Base-by-base conservation (phyloP, 2,329 filamentous ascomycete species). In the Ophiostoma ulmi region DNA sequence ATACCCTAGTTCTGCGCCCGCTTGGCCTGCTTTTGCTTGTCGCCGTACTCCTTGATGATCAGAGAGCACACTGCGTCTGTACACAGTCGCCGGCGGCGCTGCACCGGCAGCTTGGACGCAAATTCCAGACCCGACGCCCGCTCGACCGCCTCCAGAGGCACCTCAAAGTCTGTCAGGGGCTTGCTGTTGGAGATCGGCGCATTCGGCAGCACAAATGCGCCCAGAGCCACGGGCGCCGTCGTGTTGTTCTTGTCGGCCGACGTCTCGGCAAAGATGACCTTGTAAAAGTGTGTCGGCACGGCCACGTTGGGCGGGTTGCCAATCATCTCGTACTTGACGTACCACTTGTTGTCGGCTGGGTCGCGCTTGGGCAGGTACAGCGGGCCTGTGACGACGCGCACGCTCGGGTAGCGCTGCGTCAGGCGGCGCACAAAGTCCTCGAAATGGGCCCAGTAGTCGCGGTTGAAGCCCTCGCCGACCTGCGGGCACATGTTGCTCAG, bases 361-460 rank as follows among this genome's bases (percentile, higher is more conserved):
- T 97, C 93, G 72, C 89, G 87, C 79, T 91, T 91, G 11, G 95
- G 95, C 31, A 99, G 86, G 81, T 99, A 99, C 63, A 99, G 81
- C 2, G 95, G 95, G 0, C 95, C 95, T 0, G 95, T 99, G 70
- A 97, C 92, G 75, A 98, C 90, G 73, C 95, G 87, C 36, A 99
- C 94, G 61, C 87, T 91, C 0, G 94, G 94, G 78, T 97, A 99
- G 70, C 83, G 86, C 66, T 84, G 81, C 0, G 94, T 94, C 74
- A 99, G 84, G 22, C 93, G 85, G 11, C 95, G 88, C 81, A 94
- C 97, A 78, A 98, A 99, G 78, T 97, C 94, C 82, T 99, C 95
- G 75, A 99, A 94, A 80, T 99, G 95, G 52, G 95, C 91, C 95
- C 95, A 99, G 86, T 99, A 99, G 82, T 99, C 95, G 69, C 95